These are phyloP conservation scores for Yamadazyma pseudoaaseri DNA, from an alignment of 1,139 yeast genomes.

Conservation along the genomic window DNA sequence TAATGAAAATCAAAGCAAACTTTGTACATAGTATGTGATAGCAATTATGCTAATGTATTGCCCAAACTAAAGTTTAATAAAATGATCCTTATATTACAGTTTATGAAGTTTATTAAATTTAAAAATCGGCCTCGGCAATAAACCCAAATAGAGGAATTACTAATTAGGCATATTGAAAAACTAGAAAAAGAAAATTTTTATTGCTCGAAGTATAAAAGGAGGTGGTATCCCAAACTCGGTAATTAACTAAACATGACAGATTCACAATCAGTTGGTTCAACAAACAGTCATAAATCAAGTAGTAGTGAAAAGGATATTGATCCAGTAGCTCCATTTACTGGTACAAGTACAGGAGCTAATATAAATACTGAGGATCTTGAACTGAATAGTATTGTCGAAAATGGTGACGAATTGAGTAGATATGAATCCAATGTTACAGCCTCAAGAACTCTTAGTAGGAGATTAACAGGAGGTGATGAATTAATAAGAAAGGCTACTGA, in stretches of 20 bases:
- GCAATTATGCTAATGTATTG: too few species aligned
- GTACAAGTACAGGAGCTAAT: slow-evolving; percentile 1
- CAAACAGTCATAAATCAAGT: slow-evolving; percentile 9
- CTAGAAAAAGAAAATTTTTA: too few species aligned
- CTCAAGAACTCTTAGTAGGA: slow-evolving; percentile 27
- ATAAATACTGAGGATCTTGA: slow-evolving; percentile 1
- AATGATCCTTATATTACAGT: too few species aligned
- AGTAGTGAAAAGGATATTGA: slow-evolving; percentile 7
- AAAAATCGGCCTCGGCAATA: too few species aligned
- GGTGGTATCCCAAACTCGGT: too few species aligned
- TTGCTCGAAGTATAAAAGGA: slow-evolving; percentile 1
- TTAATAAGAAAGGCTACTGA: slow-evolving; percentile 26
- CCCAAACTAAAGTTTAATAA: too few species aligned
- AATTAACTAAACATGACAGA: too few species aligned
- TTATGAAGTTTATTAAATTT: too few species aligned
- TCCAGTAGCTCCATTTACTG: slow-evolving; percentile 3
- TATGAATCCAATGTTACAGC: slow-evolving; percentile 26
- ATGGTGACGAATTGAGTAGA: slow-evolving; percentile 27
- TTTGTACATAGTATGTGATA: too few species aligned
- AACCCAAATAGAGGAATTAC: too few species aligned
- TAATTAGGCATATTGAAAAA: too few species aligned
- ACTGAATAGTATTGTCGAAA: slow-evolving; percentile 7
- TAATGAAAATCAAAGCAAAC: too few species aligned
- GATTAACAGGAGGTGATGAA: slow-evolving; percentile 32
- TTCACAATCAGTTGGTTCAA: slow-evolving; percentile 7